A percentile compares a stretch with the other conserved stretches of the same genome.
phyloP scores from a whole-genome alignment of 495 filamentous ascomycete species.

The Friedmanniomyces simplex region DNA sequence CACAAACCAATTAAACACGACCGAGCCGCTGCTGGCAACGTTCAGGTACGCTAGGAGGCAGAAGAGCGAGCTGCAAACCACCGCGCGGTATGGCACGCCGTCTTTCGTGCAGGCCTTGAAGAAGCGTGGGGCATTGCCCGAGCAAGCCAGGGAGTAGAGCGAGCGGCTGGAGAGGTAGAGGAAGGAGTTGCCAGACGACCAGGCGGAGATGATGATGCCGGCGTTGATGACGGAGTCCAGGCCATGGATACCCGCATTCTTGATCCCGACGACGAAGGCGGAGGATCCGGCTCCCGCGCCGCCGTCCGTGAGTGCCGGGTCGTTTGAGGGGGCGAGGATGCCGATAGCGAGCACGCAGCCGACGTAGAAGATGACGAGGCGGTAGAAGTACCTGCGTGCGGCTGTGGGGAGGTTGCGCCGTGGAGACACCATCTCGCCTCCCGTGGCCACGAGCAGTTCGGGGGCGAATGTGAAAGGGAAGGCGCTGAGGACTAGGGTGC shows the following conservation, averaged over 20 bases:
- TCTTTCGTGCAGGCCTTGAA: slow-evolving; percentile 27
- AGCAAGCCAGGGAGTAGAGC: slow-evolving; percentile 35
- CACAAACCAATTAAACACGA: slow-evolving; percentile 45
- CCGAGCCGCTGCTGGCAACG: slow-evolving; percentile 11
- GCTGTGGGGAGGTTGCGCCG: slow-evolving; percentile 42
- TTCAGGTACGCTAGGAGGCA: slow-evolving; percentile 29
- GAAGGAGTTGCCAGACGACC: slow-evolving; percentile 55
- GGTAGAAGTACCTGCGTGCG: slow-evolving; percentile 40
- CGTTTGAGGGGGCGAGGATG: slow-evolving; percentile 37
- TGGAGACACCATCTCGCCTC: slow-evolving; percentile 36
- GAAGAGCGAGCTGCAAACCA: slow-evolving; percentile 26
- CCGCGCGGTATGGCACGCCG: slow-evolving; percentile 27
- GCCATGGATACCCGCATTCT: slow-evolving; percentile 42
- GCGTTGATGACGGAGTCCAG: slow-evolving; percentile 58
- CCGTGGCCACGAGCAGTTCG: slow-evolving; percentile 46
- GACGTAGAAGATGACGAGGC: slow-evolving; percentile 50
- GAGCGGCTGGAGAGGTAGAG: slow-evolving; percentile 47
- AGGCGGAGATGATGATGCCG: slow-evolving; percentile 61
- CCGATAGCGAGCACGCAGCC: slow-evolving; percentile 48
- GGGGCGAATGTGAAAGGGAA: slow-evolving; percentile 49
- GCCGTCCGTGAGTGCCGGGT: slow-evolving; percentile 39
- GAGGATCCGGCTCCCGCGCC: slow-evolving; percentile 45
- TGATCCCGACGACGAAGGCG: slow-evolving; percentile 50
- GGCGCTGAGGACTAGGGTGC: slow-evolving; percentile 36
- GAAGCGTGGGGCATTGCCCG: slow-evolving; percentile 27